Percentiles rank a stretch among this genome's conserved stretches.
These are phyloP conservation scores for Globisporangium yorkense DNA, from an alignment of 352 stramenopile species.

Conservation along the genomic window DNA sequence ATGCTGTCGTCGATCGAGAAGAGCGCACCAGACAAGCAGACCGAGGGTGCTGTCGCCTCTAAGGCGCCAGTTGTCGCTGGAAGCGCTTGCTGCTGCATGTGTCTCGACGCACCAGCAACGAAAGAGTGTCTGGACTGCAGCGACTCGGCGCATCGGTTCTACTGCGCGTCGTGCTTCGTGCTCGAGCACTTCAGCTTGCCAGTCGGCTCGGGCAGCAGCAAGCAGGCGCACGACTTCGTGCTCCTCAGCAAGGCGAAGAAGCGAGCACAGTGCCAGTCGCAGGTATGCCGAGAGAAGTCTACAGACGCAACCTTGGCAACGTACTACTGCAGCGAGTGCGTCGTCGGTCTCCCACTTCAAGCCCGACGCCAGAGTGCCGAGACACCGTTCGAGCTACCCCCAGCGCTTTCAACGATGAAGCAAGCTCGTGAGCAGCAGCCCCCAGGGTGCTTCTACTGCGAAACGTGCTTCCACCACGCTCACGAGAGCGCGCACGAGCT, in stretches of 20 bases:
- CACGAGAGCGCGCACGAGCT: constrained; percentile 43
- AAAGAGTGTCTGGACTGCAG: constrained; percentile 59
- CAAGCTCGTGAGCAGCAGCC: background rate
- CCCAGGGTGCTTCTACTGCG: constrained; percentile 54
- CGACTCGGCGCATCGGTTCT: constrained; percentile 17
- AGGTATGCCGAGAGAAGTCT: constrained; percentile 10
- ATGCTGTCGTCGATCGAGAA: background rate
- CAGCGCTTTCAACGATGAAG: too few species aligned
- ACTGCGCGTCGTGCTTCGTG: constrained; percentile 50
- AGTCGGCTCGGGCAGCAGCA: constrained; percentile 3
- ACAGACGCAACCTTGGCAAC: constrained; percentile 18
- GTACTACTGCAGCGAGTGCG: constrained; percentile 40
- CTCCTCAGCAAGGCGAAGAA: constrained; percentile 20
- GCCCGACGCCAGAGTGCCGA: background rate
- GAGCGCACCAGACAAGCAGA: background rate
- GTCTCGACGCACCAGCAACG: constrained; percentile 21
- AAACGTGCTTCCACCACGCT: constrained; percentile 38
- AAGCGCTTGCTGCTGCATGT: constrained; percentile 33
- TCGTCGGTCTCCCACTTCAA: background rate
- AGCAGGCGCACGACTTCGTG: constrained; percentile 51
- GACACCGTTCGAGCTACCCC: background rate
- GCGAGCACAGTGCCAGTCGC: constrained; percentile 28
- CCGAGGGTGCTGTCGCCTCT: background rate
- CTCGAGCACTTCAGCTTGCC: constrained; percentile 27
- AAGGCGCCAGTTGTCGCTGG: constrained; percentile 9